phyloP scores from a whole-genome alignment of 306 rosid genomes.

The Lathyrus aphaca region DNA sequence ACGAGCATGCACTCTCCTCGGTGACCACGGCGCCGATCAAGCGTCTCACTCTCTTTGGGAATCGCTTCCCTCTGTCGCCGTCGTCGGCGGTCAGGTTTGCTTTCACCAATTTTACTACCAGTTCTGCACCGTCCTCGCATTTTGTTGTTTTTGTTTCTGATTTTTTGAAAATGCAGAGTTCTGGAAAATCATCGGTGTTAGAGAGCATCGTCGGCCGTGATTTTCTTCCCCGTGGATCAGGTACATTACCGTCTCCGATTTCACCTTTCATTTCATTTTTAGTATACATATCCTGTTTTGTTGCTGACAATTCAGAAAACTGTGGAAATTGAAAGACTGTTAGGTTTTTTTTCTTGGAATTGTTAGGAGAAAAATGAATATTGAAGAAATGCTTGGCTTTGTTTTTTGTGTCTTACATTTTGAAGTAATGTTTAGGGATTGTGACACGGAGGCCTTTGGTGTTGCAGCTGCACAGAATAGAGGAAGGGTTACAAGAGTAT shows the following conservation, averaged over 20 bases:
- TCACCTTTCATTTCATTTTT: background rate
- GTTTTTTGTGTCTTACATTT: constrained; percentile 27
- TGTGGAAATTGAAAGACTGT: background rate
- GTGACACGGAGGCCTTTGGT: constrained; percentile 95
- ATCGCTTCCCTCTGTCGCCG: constrained; percentile 86
- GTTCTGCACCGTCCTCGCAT: background rate
- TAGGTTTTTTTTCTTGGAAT: background rate
- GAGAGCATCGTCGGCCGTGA: constrained; percentile 91
- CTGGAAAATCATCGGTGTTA: constrained; percentile 80
- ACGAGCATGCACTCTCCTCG: constrained; percentile 81
- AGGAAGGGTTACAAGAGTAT: constrained; percentile 62
- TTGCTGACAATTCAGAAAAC: constrained; percentile 20
- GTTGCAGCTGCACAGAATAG: constrained; percentile 72
- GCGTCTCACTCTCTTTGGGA: constrained; percentile 81
- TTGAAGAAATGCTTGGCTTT: constrained; percentile 2
- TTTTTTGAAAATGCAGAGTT: constrained; percentile 57
- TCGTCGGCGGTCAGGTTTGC: constrained; percentile 93
- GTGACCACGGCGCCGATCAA: constrained; percentile 74
- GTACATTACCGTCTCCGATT: constrained; percentile 35
- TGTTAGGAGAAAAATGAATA: constrained; percentile 5
- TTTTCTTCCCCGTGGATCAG: constrained; percentile 91
- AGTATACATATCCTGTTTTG: constrained; percentile 12
- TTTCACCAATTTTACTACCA: background rate
- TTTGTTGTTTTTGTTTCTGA: background rate
- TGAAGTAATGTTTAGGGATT: constrained; percentile 63